Conservation (phyloP, 2,329 filamentous ascomycete species). For the Curvularia lunata region DNA sequence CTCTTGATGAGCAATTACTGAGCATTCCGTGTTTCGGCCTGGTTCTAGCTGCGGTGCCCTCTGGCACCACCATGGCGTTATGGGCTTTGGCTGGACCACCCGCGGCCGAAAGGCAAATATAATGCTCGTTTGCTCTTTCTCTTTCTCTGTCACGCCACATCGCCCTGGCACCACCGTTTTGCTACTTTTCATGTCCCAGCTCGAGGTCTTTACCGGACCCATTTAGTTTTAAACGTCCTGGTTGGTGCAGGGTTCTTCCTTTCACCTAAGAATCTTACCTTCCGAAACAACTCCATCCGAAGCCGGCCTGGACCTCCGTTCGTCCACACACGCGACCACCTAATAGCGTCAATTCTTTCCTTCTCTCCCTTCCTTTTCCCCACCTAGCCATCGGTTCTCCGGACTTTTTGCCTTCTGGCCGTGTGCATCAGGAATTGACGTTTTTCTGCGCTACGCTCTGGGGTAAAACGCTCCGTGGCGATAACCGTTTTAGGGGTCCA, state of each 20-base stretch:
- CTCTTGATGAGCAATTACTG: constrained; percentile 10
- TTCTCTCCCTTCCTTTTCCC: not conserved
- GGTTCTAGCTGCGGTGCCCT: constrained; percentile 8
- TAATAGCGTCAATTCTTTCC: not conserved
- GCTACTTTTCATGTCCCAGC: constrained; percentile 7
- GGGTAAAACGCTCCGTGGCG: constrained; percentile 14
- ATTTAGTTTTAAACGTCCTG: constrained; percentile 2
- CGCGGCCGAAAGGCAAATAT: constrained; percentile 16
- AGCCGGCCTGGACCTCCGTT: constrained; percentile 21
- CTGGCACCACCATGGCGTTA: not conserved
- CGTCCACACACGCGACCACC: constrained; percentile 19
- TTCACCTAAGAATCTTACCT: constrained; percentile 10
- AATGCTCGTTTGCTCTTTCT: not conserved
- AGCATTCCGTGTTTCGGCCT: constrained; percentile 15
- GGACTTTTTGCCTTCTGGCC: too few species aligned
- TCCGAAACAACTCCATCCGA: constrained; percentile 17
- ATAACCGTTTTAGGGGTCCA: constrained; percentile 2
- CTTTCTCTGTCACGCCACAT: constrained; percentile 1
- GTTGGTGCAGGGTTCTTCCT: not conserved
- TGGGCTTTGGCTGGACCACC: constrained; percentile 4
- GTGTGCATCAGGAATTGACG: not conserved
- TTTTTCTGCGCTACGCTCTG: not conserved
- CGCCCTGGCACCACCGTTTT: not conserved
- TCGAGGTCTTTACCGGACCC: constrained; percentile 1
- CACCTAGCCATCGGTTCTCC: too few species aligned